Conservation (phyloP, 2,329 filamentous ascomycete species). For the Xylariomycetidae sp. region DNA sequence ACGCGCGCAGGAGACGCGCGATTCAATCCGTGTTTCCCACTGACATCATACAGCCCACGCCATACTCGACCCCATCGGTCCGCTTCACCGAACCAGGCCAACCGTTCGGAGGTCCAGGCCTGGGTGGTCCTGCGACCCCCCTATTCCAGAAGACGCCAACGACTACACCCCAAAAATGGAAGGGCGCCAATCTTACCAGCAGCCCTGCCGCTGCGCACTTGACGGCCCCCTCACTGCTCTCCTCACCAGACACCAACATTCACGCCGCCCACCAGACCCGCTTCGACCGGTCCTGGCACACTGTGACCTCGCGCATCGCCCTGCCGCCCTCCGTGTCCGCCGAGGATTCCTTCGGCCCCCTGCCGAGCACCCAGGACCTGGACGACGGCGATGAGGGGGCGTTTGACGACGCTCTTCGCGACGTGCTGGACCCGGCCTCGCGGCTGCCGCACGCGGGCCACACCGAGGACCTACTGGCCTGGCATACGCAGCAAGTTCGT, state of each 20-base stretch:
- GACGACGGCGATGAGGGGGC: slow-evolving; percentile 37
- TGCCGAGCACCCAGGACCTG: slow-evolving; percentile 35
- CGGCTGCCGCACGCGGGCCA: slow-evolving; percentile 45
- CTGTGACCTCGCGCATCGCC: slow-evolving; percentile 53
- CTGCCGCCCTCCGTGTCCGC: slow-evolving; percentile 51
- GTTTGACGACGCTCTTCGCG: slow-evolving; percentile 49
- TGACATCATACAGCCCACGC: slow-evolving; percentile 45
- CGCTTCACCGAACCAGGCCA: slow-evolving; percentile 37
- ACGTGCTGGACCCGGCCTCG: slow-evolving; percentile 45
- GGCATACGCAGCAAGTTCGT: slow-evolving; percentile 58
- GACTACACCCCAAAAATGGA: slow-evolving; percentile 16
- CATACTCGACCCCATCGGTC: slow-evolving; percentile 34
- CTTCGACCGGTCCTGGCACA: slow-evolving; percentile 60
- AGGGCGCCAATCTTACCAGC: slow-evolving; percentile 15
- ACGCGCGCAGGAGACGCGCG: slow-evolving; percentile 43
- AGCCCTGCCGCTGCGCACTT: no score
- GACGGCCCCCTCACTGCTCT: slow-evolving; percentile 6
- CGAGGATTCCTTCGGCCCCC: slow-evolving; percentile 49
- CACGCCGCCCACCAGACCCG: slow-evolving; percentile 46
- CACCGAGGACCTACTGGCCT: slow-evolving; percentile 53
- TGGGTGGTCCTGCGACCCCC: no score
- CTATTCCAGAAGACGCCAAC: slow-evolving; percentile 12
- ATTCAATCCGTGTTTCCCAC: slow-evolving; percentile 54
- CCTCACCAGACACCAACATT: slow-evolving; percentile 19
- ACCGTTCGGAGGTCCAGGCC: slow-evolving; percentile 43